A percentile compares a stretch with the other conserved stretches of the same genome.
These are phyloP conservation scores for Mucor indicus DNA, from an alignment of 371 early-diverging fungal genomes.

Conservation along the genomic window DNA sequence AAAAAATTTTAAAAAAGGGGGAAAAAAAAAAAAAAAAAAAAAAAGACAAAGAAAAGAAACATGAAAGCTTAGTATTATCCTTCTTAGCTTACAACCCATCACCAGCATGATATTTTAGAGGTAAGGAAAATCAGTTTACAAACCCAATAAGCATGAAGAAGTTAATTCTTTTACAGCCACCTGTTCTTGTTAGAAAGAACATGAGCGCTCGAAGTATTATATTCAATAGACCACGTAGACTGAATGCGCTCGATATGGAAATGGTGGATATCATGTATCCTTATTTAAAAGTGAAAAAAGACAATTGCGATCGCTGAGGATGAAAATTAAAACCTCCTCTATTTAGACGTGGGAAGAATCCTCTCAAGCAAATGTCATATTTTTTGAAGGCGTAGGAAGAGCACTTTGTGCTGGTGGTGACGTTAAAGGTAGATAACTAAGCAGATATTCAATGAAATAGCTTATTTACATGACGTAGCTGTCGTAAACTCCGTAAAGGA, in stretches of 20 bases:
- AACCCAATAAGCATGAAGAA: too few species aligned
- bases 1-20: too few species aligned
- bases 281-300: constrained; percentile 59
- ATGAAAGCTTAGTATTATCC: too few species aligned
- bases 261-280: constrained; percentile 82
- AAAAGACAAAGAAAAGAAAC: too few species aligned
- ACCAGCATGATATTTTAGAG: too few species aligned
- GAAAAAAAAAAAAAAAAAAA: too few species aligned
- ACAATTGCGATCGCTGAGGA: too few species aligned
- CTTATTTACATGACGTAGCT: constrained; percentile 1
- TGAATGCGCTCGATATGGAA: constrained; percentile 80
- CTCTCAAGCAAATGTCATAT: constrained; percentile 69
- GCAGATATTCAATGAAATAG: background rate
- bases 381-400: constrained; percentile 69
- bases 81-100: too few species aligned
- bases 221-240: constrained; percentile 78
- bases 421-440: constrained; percentile 64
- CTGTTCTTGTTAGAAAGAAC: constrained; percentile 8
- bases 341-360: constrained; percentile 77
- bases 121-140: too few species aligned
- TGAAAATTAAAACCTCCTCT: too few species aligned
- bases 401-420: constrained; percentile 98
- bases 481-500: constrained; percentile 2
- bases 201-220: constrained; percentile 51
- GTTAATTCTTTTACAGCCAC: too few species aligned